Evolutionary conservation across 306 rosid genomes (phyloP), one percentile per base, ranked within the genome.

Genomic region (Malus fusca): DNA sequence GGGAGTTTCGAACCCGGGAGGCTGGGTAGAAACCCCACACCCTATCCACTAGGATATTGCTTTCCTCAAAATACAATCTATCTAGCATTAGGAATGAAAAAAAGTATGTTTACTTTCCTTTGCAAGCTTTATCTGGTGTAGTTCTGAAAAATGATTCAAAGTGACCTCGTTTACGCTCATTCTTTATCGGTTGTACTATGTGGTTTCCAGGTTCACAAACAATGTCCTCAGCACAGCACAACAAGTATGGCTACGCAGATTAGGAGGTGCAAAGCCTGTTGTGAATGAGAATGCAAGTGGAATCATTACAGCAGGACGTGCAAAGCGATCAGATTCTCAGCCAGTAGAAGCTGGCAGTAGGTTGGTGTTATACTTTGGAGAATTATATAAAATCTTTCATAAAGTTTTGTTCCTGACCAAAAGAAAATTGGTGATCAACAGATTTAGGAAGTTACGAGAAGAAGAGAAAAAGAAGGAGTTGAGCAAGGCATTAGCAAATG

Each of bases 221-320:
- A 96, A 96, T 71, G 85, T 96, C 74, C 93, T 96, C 72, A 96
- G 97, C 90, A 96, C 99, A 21, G 97, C 98, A 73, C 98, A 96
- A 86, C 99, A 96, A 86, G 88, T 96, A 83, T 96, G 99, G 99
- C 77, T 96, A 73, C 97, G 98, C 72, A 89, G 88, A 83, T 80
- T 90, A 78, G 98, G 98, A 73, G 98, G 98, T 74, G 99, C 99
- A 64, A 92, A 89, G 78, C 99, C 97, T 74, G 89, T 43, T 75
- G 88, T 92, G 43, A 78, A 52, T 76, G 96, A 92, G 77, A 87
- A 89, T 86, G 97, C 91, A 37, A 69, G 89, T 81, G 98, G 93
- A 81, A 96, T 96, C 82, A 96, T 96, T 76, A 89, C 99, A 31
- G 99, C 98, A 75, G 99, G 99, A 40, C 98, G 89, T 69, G 99